These are phyloP conservation scores for Exophiala calicioides DNA, from an alignment of 2,329 filamentous ascomycete genomes.

Conservation along the genomic window DNA sequence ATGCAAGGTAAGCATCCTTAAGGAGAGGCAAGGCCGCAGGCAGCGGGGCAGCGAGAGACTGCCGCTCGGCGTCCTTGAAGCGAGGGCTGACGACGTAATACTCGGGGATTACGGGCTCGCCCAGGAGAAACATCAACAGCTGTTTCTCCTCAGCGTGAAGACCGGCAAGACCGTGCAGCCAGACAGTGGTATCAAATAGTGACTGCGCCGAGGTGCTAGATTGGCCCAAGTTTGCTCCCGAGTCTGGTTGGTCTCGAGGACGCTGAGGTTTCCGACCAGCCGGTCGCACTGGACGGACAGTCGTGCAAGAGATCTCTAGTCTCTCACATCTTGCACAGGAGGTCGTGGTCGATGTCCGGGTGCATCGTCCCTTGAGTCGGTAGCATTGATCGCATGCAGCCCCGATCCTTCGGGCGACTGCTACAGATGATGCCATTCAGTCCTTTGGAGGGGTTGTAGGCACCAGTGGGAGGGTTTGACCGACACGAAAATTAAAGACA, in stretches of 20 bases:
- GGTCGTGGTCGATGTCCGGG: slow-evolving; percentile 2
- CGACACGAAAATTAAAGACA: too few relatives aligned
- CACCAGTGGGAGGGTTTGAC: too few relatives aligned
- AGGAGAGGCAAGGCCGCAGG: slow-evolving; percentile 14
- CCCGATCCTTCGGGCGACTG: slow-evolving; percentile 1
- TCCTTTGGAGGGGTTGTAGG: too few relatives aligned
- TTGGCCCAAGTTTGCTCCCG: slow-evolving; percentile 3
- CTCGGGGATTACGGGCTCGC: slow-evolving; percentile 6
- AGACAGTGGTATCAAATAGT: slow-evolving; percentile 1
- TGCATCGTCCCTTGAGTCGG: slow-evolving; percentile 17
- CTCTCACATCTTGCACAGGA: slow-evolving; percentile 15
- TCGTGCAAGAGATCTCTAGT: slow-evolving; percentile 8
- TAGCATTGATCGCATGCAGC: slow-evolving; percentile 19
- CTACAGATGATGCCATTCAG: too few relatives aligned
- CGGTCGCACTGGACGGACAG: slow-evolving; percentile 13
- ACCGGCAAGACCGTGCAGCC: slow-evolving; percentile 7
- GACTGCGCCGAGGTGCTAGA: slow-evolving; percentile 2
- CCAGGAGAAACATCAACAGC: slow-evolving; percentile 10
- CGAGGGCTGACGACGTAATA: slow-evolving; percentile 11
- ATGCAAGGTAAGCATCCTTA: slow-evolving; percentile 19
- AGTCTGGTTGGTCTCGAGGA: neutral
- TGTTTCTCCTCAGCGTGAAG: slow-evolving; percentile 13
- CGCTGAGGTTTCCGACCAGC: slow-evolving; percentile 12
- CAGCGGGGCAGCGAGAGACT: slow-evolving; percentile 13
- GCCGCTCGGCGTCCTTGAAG: slow-evolving; percentile 13